These are phyloP conservation scores for Lepiota venenata DNA, from an alignment of 768 basidiomycete genomes.

Conservation along the genomic window DNA sequence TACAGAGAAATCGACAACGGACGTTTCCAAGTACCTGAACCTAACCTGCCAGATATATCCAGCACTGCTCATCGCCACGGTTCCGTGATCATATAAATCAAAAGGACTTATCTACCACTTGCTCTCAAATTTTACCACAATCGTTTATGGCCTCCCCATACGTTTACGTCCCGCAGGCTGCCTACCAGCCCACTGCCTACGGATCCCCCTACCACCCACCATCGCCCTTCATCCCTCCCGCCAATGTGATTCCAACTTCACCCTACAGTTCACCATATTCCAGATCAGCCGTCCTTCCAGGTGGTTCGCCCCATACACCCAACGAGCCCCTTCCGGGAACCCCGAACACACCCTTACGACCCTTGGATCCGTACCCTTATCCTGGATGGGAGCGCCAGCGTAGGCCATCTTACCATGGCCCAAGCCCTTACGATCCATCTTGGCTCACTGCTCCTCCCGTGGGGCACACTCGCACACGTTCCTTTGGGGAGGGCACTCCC, in stretches of 20 bases:
- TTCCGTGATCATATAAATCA: neutral
- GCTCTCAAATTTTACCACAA: neutral
- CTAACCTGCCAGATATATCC: neutral
- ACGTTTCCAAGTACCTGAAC: neutral
- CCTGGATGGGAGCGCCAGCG: conserved; percentile 1
- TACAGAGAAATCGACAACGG: neutral
- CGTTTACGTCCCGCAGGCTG: neutral
- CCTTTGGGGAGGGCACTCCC: too few relatives aligned
- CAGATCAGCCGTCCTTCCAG: neutral
- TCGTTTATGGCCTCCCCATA: neutral
- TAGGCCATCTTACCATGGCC: neutral
- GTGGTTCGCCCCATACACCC: neutral
- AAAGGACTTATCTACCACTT: neutral
- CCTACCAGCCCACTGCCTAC: neutral
- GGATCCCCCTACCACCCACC: neutral
- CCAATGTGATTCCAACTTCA: neutral
- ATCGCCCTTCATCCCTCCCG: conserved; percentile 7
- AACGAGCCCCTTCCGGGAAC: neutral
- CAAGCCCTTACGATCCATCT: neutral
- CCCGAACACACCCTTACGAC: neutral
- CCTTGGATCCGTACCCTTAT: neutral
- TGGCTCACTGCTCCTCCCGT: neutral
- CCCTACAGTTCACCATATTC: conserved; percentile 4
- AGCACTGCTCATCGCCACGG: neutral
- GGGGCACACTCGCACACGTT: too few relatives aligned